These are phyloP conservation scores for Neofusicoccum sp. DNA, from an alignment of 2,329 filamentous ascomycete species.

Conservation along the genomic window DNA sequence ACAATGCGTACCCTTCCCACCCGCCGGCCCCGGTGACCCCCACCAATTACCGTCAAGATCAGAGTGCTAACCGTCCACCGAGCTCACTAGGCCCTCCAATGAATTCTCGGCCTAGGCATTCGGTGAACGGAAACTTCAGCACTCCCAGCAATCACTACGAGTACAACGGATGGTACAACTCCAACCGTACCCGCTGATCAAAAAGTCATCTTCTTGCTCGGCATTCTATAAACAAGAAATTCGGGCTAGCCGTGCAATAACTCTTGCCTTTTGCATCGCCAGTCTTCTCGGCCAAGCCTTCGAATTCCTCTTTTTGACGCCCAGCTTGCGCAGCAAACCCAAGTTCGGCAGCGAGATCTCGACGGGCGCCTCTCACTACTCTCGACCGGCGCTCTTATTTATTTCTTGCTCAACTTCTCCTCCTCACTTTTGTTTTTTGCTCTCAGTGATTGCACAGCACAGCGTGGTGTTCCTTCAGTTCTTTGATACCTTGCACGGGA, in stretches of 20 bases:
- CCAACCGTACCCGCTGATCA: background rate
- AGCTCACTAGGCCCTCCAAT: slow-evolving; percentile 7
- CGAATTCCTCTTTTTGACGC: background rate
- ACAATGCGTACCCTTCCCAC: slow-evolving; percentile 13
- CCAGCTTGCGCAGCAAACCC: background rate
- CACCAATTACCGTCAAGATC: slow-evolving; percentile 12
- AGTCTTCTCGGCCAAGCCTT: background rate
- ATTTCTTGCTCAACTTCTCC: too few relatives aligned
- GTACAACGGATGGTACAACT: background rate
- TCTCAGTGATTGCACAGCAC: slow-evolving; percentile 8
- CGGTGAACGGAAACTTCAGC: slow-evolving; percentile 13
- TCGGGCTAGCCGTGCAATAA: too few relatives aligned
- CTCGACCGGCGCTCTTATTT: too few relatives aligned
- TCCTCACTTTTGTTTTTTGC: background rate
- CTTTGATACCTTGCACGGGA: slow-evolving; percentile 9
- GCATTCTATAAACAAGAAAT: too few relatives aligned
- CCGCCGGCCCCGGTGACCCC: slow-evolving; percentile 9
- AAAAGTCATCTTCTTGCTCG: too few relatives aligned
- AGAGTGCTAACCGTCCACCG: slow-evolving; percentile 15
- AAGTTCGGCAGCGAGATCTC: background rate
- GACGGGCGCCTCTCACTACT: background rate
- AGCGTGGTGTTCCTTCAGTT: slow-evolving; percentile 1
- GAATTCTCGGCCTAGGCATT: slow-evolving; percentile 11
- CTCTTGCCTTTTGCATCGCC: background rate
- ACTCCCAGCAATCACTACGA: background rate